Conservation (phyloP, 768 basidiomycete genomes). For the Hortiboletus flavorubellus region DNA sequence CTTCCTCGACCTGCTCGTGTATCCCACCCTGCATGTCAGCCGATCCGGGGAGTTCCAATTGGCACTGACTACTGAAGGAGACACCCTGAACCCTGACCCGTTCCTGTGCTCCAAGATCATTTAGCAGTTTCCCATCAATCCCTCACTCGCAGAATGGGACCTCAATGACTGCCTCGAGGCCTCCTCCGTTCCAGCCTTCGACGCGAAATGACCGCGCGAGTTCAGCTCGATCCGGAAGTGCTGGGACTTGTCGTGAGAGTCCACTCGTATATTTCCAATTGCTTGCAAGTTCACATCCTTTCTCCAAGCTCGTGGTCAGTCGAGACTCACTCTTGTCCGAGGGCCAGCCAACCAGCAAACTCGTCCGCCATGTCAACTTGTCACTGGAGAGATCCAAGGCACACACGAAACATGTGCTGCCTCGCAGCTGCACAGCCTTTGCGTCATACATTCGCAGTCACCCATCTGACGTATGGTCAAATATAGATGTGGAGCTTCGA, state of each 20-base stretch:
- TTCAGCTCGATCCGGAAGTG: constrained; percentile 6
- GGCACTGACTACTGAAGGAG: neutral
- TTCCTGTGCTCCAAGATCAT: constrained; percentile 21
- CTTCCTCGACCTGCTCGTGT: constrained; percentile 1
- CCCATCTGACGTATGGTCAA: neutral
- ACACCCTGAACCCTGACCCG: constrained; percentile 22
- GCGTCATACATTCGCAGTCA: neutral
- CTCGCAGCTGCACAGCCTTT: constrained; percentile 5
- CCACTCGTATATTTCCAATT: neutral
- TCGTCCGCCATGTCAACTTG: neutral
- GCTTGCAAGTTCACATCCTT: neutral
- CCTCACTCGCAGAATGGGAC: constrained; percentile 13
- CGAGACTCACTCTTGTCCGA: neutral
- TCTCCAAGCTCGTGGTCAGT: neutral
- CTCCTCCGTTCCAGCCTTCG: constrained; percentile 13
- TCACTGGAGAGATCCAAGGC: neutral
- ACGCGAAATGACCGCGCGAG: constrained; percentile 33
- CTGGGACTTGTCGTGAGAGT: constrained; percentile 5
- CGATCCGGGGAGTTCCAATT: constrained; percentile 19
- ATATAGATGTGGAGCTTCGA: constrained; percentile 9
- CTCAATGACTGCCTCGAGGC: constrained; percentile 27
- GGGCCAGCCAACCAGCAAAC: neutral
- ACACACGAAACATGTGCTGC: constrained; percentile 10
- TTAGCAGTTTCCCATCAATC: constrained; percentile 12
- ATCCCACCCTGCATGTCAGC: constrained; percentile 10